Percentiles rank a stretch among this genome's conserved stretches.
Evolutionary conservation across 208 protist genomes (phyloP).

Genomic region (Trypanosoma boissoni): DNA sequence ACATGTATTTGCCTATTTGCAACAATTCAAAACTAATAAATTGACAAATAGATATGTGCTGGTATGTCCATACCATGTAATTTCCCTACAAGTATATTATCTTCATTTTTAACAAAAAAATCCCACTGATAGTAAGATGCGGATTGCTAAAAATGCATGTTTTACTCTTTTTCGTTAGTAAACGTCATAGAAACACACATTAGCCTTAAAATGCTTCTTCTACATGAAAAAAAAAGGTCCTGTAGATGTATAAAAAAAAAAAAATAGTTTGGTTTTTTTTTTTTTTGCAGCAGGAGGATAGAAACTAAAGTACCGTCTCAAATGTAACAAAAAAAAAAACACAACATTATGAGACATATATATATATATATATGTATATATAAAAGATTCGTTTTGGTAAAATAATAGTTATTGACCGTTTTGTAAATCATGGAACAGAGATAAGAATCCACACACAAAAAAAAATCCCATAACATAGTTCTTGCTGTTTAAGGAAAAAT

Average conservation of each 20-base stretch:
- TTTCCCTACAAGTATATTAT: no score
- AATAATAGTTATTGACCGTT: no score
- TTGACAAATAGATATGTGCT: no score
- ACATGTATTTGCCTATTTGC: no score
- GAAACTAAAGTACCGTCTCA: constrained; percentile 5
- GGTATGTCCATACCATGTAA: no score
- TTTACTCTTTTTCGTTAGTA: neutral
- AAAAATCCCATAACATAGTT: neutral
- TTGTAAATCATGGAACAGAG: no score
- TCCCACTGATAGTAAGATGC: no score
- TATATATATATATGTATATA: neutral
- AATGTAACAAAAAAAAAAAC: constrained; percentile 15
- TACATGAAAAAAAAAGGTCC: neutral
- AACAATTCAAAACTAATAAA: no score
- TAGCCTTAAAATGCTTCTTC: no score
- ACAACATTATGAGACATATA: constrained; percentile 7
- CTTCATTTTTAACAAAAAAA: no score
- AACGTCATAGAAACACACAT: no score
- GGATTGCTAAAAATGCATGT: neutral
- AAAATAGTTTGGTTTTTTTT: neutral
- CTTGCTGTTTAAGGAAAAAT: neutral
- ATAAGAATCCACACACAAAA: neutral
- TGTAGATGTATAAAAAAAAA: neutral
- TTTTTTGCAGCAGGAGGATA: constrained; percentile 4
- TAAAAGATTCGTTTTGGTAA: no score